A percentile compares a stretch with the other conserved stretches of the same genome.
These are phyloP conservation scores for Chrysanthemum seticuspe DNA, from an alignment of 129 eudicot genomes.

Conservation along the genomic window DNA sequence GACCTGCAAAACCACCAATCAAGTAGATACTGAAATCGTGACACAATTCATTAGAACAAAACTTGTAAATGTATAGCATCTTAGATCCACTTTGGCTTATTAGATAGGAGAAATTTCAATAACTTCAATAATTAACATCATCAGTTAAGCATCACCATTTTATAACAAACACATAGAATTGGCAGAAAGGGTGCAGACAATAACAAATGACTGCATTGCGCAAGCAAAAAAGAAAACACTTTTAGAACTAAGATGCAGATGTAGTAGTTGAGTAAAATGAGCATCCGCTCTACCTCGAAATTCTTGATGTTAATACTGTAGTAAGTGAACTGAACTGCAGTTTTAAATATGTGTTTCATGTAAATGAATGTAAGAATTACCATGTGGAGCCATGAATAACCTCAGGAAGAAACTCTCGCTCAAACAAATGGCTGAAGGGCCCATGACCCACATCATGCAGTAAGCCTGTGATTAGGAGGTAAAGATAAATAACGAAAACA, in stretches of 20 bases:
- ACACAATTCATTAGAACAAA: conserved; percentile 12
- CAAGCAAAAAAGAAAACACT: neutral
- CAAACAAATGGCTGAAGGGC: conserved; percentile 95
- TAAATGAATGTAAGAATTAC: conserved; percentile 33
- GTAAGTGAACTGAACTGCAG: conserved; percentile 2
- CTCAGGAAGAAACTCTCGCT: conserved; percentile 77
- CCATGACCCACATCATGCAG: conserved; percentile 97
- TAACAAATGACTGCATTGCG: conserved; percentile 6
- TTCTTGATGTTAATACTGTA: neutral
- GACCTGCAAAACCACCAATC: conserved; percentile 50
- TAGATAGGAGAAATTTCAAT: neutral
- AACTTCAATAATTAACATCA: neutral
- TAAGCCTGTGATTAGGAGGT: conserved; percentile 46
- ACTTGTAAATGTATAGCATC: conserved; percentile 3
- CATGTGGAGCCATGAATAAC: conserved; percentile 57
- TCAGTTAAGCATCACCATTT: neutral
- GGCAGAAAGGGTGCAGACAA: conserved; percentile 14
- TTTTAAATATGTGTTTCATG: conserved; percentile 1
- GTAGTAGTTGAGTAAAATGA: conserved; percentile 14
- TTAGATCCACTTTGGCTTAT: conserved; percentile 15
- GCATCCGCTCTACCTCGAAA: conserved; percentile 10
- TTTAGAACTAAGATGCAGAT: conserved; percentile 10
- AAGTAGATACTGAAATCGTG: conserved; percentile 7
- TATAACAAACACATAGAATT: conserved; percentile 15
- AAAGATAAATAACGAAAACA: neutral